Evolutionary conservation across 805 yeast species (phyloP).

Genomic region (Torulaspora indica): DNA sequence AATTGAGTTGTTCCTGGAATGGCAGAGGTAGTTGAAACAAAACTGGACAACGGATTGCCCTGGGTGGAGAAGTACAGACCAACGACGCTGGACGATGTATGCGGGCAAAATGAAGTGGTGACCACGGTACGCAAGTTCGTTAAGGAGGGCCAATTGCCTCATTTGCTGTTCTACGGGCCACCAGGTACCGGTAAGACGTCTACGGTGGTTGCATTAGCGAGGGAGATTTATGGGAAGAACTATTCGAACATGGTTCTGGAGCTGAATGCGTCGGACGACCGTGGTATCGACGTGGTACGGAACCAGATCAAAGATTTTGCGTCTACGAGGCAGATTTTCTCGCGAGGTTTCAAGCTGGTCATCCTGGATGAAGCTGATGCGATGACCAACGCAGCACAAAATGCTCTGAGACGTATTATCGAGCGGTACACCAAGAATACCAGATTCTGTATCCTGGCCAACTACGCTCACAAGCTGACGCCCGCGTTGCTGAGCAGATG

Average conservation of each 20-base stretch:
- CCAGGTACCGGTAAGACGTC: conserved; percentile 95
- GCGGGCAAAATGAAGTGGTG: conserved; percentile 86
- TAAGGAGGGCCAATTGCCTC: conserved; percentile 79
- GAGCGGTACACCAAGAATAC: conserved; percentile 92
- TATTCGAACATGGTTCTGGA: conserved; percentile 89
- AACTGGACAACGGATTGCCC: conserved; percentile 49
- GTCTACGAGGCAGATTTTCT: conserved; percentile 87
- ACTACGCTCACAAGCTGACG: conserved; percentile 89
- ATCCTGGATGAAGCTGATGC: conserved; percentile 96
- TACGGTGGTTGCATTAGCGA: conserved; percentile 80
- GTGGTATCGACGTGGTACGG: conserved; percentile 97
- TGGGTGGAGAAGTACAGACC: conserved; percentile 98
- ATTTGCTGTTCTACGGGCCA: conserved; percentile 88
- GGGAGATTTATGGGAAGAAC: conserved; percentile 77
- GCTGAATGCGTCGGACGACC: conserved; percentile 92
- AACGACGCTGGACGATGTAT: conserved; percentile 70
- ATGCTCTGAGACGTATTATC: conserved; percentile 71
- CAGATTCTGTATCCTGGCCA: conserved; percentile 92
- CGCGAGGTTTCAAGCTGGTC: conserved; percentile 77
- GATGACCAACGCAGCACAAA: conserved; percentile 85
- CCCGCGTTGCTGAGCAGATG: conserved; percentile 95
- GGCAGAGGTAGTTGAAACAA: conserved; percentile 6
- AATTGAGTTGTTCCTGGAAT: neutral
- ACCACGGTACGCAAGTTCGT: conserved; percentile 82
- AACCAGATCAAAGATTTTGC: conserved; percentile 97